Conservation (phyloP, 1,139 yeast genomes). For the Protomyces inundatus region DNA sequence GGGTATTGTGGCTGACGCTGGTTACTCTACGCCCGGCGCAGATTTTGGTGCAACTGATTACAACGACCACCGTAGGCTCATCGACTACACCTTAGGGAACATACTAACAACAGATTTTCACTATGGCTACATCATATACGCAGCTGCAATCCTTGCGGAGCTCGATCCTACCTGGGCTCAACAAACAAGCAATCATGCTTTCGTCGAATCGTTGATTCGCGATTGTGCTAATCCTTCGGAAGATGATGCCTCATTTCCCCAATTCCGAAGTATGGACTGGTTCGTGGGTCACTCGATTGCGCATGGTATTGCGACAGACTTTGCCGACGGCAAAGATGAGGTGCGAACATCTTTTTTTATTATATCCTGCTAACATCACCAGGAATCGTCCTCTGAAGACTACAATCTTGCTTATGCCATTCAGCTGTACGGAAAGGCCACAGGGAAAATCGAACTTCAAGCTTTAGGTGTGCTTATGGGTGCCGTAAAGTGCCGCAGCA, state of each 20-base stretch:
- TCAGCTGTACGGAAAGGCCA: conserved; percentile 71
- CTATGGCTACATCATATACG: conserved; percentile 69
- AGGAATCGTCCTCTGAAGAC: conserved; percentile 67
- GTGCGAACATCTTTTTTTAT: conserved; percentile 40
- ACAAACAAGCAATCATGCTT: conserved; percentile 50
- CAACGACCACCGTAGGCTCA: conserved; percentile 45
- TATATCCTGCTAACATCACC: conserved; percentile 45
- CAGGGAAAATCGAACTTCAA: conserved; percentile 65
- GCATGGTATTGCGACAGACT: conserved; percentile 57
- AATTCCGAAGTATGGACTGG: conserved; percentile 76
- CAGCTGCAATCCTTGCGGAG: conserved; percentile 68
- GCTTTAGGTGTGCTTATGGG: conserved; percentile 70
- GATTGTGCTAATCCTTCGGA: conserved; percentile 70
- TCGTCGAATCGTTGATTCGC: conserved; percentile 62
- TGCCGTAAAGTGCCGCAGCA: conserved; percentile 55
- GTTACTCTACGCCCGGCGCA: conserved; percentile 44
- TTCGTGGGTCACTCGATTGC: conserved; percentile 84
- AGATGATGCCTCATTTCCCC: conserved; percentile 63
- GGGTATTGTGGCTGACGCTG: conserved; percentile 59
- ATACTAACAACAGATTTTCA: conserved; percentile 51
- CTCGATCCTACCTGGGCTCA: conserved; percentile 56
- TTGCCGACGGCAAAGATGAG: conserved; percentile 44
- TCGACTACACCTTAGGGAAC: no score
- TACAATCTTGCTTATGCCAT: conserved; percentile 70
- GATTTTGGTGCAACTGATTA: conserved; percentile 67